A percentile compares a stretch with the other conserved stretches of the same genome.
These are phyloP conservation scores for Vaccinium corymbosum DNA, from an alignment of 148 eudicot species.

Conservation along the genomic window DNA sequence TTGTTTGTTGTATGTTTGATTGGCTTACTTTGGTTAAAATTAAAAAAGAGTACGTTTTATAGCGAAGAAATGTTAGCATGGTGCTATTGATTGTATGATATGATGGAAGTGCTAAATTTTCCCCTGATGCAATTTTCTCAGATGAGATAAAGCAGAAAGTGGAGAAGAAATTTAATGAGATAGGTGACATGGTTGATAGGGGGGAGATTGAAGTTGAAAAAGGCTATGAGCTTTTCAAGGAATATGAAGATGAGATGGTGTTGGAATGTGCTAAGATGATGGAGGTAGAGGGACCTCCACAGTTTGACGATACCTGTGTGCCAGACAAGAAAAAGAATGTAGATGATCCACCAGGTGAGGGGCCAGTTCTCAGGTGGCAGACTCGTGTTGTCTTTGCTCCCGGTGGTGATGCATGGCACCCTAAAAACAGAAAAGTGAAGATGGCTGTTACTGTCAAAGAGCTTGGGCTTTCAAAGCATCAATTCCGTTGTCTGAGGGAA, in stretches of 20 bases:
- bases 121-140: constrained; percentile 20
- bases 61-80: background rate
- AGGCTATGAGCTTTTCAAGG: constrained; percentile 70
- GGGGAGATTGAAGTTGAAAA: constrained; percentile 65
- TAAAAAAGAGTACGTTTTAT: background rate
- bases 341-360: constrained; percentile 89
- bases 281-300: constrained; percentile 53
- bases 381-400: constrained; percentile 70
- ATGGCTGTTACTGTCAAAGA: constrained; percentile 86
- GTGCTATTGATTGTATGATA: too few species aligned
- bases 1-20: background rate
- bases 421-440: constrained; percentile 91
- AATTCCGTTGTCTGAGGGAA: constrained; percentile 73
- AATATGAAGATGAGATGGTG: constrained; percentile 80
- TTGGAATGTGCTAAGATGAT: constrained; percentile 50
- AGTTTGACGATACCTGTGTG: constrained; percentile 42
- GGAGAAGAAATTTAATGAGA: constrained; percentile 65
- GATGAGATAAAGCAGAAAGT: constrained; percentile 78
- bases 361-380: constrained; percentile 90
- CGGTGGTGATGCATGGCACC: constrained; percentile 98
- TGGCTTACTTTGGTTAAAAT: background rate
- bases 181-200: constrained; percentile 64
- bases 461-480: constrained; percentile 84
- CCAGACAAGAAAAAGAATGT: constrained; percentile 34
- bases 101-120: background rate